Conservation (phyloP, 1,284 basidiomycete genomes). For the Phlebopus sp. region DNA sequence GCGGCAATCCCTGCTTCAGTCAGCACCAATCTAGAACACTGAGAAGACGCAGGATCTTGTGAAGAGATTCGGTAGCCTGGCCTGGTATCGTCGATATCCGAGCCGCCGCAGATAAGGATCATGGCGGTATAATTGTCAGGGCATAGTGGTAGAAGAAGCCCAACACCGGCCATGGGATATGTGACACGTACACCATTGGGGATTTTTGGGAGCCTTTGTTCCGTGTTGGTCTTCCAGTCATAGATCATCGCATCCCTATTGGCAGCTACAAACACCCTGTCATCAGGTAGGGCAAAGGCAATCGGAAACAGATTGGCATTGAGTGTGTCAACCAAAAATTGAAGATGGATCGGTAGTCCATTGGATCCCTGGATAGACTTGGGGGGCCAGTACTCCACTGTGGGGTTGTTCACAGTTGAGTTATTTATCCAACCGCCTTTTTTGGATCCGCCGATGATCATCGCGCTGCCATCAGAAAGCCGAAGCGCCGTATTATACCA, state of each 20-base stretch:
- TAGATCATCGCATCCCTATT: slow-evolving; percentile 81
- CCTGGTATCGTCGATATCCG: slow-evolving; percentile 59
- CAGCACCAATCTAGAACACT: slow-evolving; percentile 71
- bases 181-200: slow-evolving; percentile 81
- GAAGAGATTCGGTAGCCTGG: slow-evolving; percentile 64
- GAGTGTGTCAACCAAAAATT: slow-evolving; percentile 70
- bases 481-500: slow-evolving; percentile 77
- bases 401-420: slow-evolving; percentile 75
- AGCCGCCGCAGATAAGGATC: slow-evolving; percentile 78
- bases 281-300: slow-evolving; percentile 71
- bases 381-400: slow-evolving; percentile 77
- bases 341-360: slow-evolving; percentile 59
- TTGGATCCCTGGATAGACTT: slow-evolving; percentile 65
- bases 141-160: slow-evolving; percentile 66
- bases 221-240: slow-evolving; percentile 65
- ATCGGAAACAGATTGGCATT: slow-evolving; percentile 83
- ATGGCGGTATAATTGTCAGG: slow-evolving; percentile 67
- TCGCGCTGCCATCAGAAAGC: slow-evolving; percentile 71
- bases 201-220: slow-evolving; percentile 62
- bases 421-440: slow-evolving; percentile 84
- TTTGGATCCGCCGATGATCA: slow-evolving; percentile 78
- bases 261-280: slow-evolving; percentile 73
- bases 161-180: slow-evolving; percentile 79
- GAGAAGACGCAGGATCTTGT: slow-evolving; percentile 65
- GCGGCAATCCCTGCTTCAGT: slow-evolving; percentile 59